Evolutionary conservation across 1,284 basidiomycete genomes (phyloP).

Genomic region (Pseudozyma thailandica): DNA sequence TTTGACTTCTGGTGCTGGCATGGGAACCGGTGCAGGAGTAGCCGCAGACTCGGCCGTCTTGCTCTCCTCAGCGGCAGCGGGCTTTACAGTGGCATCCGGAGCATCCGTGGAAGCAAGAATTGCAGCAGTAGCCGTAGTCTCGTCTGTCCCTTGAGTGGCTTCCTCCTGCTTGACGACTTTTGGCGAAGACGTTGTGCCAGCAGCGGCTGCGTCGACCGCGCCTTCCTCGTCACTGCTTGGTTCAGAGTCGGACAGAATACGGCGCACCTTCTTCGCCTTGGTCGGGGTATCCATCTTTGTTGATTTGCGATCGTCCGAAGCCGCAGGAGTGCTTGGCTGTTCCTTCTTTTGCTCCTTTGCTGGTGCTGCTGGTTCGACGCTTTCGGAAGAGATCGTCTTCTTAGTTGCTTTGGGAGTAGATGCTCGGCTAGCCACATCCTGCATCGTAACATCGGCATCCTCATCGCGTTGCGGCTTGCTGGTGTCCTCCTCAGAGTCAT

Average conservation of each 20-base stretch:
- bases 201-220: background rate
- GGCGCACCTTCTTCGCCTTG: slow-evolving; percentile 38
- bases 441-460: slow-evolving; percentile 15
- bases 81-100: background rate
- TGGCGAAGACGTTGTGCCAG: slow-evolving; percentile 4
- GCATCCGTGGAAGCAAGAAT: background rate
- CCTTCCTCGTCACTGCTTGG: slow-evolving; percentile 27
- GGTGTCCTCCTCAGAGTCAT: background rate
- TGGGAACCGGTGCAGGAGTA: slow-evolving; percentile 1
- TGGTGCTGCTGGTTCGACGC: background rate
- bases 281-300: slow-evolving; percentile 24
- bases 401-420: slow-evolving; percentile 21
- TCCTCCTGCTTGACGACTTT: slow-evolving; percentile 8
- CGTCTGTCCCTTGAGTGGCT: background rate
- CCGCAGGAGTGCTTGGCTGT: slow-evolving; percentile 5
- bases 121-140: background rate
- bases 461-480: slow-evolving; percentile 8
- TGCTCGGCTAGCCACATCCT: slow-evolving; percentile 15
- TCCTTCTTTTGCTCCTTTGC: slow-evolving; percentile 23
- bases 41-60: slow-evolving; percentile 1
- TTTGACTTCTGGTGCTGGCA: slow-evolving; percentile 34
- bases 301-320: slow-evolving; percentile 15
- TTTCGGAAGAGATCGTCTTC: background rate
- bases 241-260: slow-evolving; percentile 38
- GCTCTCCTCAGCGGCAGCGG: background rate